phyloP scores from a whole-genome alignment of 768 basidiomycete genomes.

The Mycena kentingensis region DNA sequence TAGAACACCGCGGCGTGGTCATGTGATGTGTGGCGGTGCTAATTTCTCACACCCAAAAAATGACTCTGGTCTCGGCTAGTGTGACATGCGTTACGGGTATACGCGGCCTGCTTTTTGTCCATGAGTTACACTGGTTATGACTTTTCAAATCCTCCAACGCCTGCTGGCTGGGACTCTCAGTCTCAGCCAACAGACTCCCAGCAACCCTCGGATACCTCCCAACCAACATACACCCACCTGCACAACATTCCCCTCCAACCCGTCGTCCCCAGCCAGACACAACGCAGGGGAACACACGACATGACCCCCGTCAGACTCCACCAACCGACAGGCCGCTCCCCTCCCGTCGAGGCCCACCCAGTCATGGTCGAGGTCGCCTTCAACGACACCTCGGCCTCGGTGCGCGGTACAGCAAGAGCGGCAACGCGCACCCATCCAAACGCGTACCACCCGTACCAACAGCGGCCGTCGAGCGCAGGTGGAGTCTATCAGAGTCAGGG shows the following conservation, averaged over 20 bases:
- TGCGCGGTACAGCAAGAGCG: constrained; percentile 16
- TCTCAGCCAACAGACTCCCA: too few species aligned
- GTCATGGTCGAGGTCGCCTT: constrained; percentile 23
- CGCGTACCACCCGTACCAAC: constrained; percentile 6
- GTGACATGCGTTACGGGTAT: too few species aligned
- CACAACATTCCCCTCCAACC: constrained; percentile 12
- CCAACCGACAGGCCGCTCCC: constrained; percentile 21
- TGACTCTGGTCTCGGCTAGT: too few species aligned
- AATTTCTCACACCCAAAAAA: too few species aligned
- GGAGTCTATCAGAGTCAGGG: constrained; percentile 24
- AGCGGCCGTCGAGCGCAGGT: constrained; percentile 12
- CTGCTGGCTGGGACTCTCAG: too few species aligned
- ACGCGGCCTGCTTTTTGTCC: too few species aligned
- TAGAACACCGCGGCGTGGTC: too few species aligned
- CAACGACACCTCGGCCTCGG: constrained; percentile 4
- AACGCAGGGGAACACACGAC: constrained; percentile 22
- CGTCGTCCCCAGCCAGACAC: constrained; percentile 30
- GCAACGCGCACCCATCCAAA: constrained; percentile 16
- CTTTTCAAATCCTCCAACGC: too few species aligned
- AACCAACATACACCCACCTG: neutral
- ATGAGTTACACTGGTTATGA: too few species aligned
- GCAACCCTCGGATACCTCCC: neutral
- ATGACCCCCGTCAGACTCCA: constrained; percentile 32
- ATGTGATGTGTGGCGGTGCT: too few species aligned
- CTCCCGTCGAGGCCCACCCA: constrained; percentile 22